Evolutionary conservation across 1,284 basidiomycete species (phyloP).

Genomic region (Tilletiopsis washingtonensis): DNA sequence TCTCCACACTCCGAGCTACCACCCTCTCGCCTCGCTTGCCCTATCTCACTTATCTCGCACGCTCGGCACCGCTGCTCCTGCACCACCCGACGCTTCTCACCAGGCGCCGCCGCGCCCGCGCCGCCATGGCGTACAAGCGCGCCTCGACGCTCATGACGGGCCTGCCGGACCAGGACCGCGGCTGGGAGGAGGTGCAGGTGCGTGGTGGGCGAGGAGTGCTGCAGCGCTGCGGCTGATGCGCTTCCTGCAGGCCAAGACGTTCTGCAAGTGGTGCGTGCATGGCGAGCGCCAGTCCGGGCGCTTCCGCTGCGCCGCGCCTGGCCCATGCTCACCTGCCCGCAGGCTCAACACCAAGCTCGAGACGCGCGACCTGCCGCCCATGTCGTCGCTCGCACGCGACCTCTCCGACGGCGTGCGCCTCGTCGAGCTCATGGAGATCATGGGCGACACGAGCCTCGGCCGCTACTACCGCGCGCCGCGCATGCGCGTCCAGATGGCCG

Average conservation of each 20-base stretch:
- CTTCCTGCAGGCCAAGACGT: conserved; percentile 28
- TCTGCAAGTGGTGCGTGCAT: conserved; percentile 30
- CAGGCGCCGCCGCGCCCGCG: no score
- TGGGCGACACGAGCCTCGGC: conserved; percentile 71
- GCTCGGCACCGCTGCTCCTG: no score
- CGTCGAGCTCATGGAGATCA: conserved; percentile 59
- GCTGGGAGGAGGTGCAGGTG: conserved; percentile 40
- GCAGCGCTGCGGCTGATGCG: neutral
- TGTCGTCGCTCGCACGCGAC: conserved; percentile 81
- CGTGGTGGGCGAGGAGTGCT: neutral
- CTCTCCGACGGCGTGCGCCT: conserved; percentile 89
- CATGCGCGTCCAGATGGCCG: conserved; percentile 91
- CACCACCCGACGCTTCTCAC: no score
- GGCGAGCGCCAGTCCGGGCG: conserved; percentile 3
- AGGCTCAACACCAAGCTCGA: conserved; percentile 95
- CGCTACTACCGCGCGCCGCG: conserved; percentile 80
- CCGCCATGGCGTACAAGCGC: conserved; percentile 35
- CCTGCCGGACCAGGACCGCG: conserved; percentile 36
- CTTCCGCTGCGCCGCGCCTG: neutral
- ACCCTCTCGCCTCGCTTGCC: no score
- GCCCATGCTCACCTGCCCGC: conserved; percentile 21
- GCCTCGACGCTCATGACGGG: conserved; percentile 27
- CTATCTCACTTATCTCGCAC: no score
- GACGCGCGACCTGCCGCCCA: conserved; percentile 72
- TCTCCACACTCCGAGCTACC: no score